These are phyloP conservation scores for Thelonectria rubi DNA, from an alignment of 2,329 filamentous ascomycete species.

Conservation along the genomic window DNA sequence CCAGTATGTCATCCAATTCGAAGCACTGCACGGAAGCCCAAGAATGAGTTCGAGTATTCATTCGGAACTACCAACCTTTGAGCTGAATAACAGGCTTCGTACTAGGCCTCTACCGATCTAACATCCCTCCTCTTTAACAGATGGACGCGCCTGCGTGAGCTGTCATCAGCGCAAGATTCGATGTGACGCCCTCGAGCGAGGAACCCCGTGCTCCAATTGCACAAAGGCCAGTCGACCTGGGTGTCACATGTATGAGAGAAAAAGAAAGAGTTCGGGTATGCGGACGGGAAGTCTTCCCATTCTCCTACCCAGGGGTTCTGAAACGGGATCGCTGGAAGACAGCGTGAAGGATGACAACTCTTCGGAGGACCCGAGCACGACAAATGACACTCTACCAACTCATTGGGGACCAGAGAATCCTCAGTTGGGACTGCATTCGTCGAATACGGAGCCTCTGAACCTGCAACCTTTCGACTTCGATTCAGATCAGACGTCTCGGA, in stretches of 20 bases:
- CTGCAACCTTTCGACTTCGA: not conserved
- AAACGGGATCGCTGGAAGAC: not conserved
- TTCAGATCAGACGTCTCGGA: not conserved
- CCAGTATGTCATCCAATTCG: not conserved
- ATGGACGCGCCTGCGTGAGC: not conserved
- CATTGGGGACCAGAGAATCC: not conserved
- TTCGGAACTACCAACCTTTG: not conserved
- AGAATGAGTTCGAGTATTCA: not conserved
- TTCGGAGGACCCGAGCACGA: not conserved
- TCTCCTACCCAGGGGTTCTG: not conserved
- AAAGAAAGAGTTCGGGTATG: not conserved
- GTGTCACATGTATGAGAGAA: not conserved
- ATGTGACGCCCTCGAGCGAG: not conserved
- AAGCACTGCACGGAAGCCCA: not conserved
- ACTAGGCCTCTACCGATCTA: not conserved
- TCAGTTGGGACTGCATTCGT: not conserved
- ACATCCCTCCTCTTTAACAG: not conserved
- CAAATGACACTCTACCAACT: not conserved
- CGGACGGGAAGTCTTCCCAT: not conserved
- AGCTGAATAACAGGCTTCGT: not conserved
- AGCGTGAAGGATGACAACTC: not conserved
- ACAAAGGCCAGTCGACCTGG: not conserved
- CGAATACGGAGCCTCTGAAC: not conserved
- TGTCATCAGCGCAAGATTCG: not conserved
- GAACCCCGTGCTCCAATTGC: not conserved